These are phyloP conservation scores for Drechslera avenae DNA, from an alignment of 2,329 filamentous ascomycete species.

Conservation along the genomic window DNA sequence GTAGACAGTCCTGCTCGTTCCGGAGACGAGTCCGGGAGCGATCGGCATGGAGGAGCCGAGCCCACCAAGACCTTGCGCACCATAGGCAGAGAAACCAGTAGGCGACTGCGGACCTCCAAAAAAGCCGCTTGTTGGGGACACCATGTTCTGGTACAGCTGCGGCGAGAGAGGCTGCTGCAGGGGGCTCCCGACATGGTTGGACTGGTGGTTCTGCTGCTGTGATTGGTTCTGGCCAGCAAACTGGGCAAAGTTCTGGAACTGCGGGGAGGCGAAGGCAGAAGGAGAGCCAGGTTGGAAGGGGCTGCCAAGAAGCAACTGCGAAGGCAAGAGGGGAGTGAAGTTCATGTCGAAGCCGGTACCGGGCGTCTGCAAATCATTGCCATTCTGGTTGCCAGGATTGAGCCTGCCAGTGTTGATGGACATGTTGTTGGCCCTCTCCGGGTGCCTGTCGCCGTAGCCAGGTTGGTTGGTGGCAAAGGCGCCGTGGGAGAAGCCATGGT, in stretches of 20 bases:
- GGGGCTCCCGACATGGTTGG: slow-evolving; percentile 72
- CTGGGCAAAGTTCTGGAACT: slow-evolving; percentile 82
- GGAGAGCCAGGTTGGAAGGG: slow-evolving; percentile 96
- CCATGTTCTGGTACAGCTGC: slow-evolving; percentile 80
- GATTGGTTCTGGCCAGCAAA: slow-evolving; percentile 66
- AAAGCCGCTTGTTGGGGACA: slow-evolving; percentile 86
- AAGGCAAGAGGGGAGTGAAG: slow-evolving; percentile 93
- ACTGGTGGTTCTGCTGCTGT: slow-evolving; percentile 62
- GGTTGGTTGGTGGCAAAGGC: slow-evolving; percentile 84
- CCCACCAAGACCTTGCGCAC: slow-evolving; percentile 63
- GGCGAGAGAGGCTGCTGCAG: slow-evolving; percentile 74
- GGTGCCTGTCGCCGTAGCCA: slow-evolving; percentile 85
- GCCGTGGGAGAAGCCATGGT: slow-evolving; percentile 90
- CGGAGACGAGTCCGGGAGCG: slow-evolving; percentile 79
- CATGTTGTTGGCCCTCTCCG: slow-evolving; percentile 83
- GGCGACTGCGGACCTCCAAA: slow-evolving; percentile 84
- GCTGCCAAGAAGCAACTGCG: slow-evolving; percentile 90
- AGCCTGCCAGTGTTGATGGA: slow-evolving; percentile 86
- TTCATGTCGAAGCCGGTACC: slow-evolving; percentile 96
- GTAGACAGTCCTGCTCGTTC: slow-evolving; percentile 95
- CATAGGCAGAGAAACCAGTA: slow-evolving; percentile 72
- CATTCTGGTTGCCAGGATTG: slow-evolving; percentile 60
- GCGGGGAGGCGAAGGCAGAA: slow-evolving; percentile 84
- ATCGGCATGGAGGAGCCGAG: slow-evolving; percentile 77
- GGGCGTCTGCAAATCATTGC: slow-evolving; percentile 79